These are phyloP conservation scores for Mycena latifolia DNA, from an alignment of 768 basidiomycete species.

Conservation along the genomic window DNA sequence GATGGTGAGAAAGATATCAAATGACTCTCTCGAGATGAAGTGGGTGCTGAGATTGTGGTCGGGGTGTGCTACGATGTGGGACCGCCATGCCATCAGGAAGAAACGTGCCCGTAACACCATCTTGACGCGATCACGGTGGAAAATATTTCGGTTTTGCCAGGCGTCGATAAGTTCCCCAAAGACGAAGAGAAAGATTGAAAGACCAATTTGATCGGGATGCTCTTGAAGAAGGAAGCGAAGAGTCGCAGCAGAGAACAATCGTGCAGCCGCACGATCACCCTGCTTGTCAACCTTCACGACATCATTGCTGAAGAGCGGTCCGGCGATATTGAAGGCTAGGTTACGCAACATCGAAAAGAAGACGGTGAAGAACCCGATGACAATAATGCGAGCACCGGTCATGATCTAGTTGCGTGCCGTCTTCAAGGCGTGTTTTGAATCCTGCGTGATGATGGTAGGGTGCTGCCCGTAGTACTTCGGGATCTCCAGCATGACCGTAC, in stretches of 20 bases:
- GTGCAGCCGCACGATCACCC: slow-evolving; percentile 47
- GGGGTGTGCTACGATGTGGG: slow-evolving; percentile 34
- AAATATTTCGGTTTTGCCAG: slow-evolving; percentile 42
- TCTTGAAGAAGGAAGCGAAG: slow-evolving; percentile 37
- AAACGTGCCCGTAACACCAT: slow-evolving; percentile 39
- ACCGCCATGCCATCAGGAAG: slow-evolving; percentile 42
- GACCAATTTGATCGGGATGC: slow-evolving; percentile 34
- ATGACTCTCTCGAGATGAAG: slow-evolving; percentile 40
- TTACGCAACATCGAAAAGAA: slow-evolving; percentile 38
- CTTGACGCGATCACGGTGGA: slow-evolving; percentile 38
- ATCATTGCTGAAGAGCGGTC: slow-evolving; percentile 39
- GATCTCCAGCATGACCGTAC: slow-evolving; percentile 5
- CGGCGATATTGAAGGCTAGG: slow-evolving; percentile 27
- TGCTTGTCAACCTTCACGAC: slow-evolving; percentile 2
- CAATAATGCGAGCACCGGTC: slow-evolving; percentile 45
- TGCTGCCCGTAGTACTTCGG: slow-evolving; percentile 33
- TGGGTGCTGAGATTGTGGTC: slow-evolving; percentile 34
- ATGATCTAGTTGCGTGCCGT: slow-evolving; percentile 50
- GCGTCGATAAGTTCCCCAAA: slow-evolving; percentile 45
- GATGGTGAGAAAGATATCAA: too few species aligned
- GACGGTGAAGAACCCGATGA: slow-evolving; percentile 38
- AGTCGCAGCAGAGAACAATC: slow-evolving; percentile 45
- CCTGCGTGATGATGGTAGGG: slow-evolving; percentile 47
- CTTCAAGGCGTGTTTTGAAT: slow-evolving; percentile 51
- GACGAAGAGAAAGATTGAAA: slow-evolving; percentile 46